These are phyloP conservation scores for Neolecta irregularis DNA, from an alignment of 1,139 yeast genomes.

Conservation along the genomic window DNA sequence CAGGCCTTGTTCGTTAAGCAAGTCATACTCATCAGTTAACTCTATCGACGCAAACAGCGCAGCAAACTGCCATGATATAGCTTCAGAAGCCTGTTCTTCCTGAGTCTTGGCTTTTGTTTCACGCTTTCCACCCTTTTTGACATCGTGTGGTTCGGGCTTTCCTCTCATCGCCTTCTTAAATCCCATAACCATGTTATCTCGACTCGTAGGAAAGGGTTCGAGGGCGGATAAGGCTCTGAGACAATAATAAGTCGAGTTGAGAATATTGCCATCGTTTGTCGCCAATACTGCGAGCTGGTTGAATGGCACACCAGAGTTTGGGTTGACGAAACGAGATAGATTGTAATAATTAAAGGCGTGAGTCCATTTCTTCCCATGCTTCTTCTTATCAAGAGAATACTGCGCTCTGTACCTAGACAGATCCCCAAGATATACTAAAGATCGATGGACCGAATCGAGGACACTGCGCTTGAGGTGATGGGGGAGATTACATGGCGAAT, in stretches of 20 bases:
- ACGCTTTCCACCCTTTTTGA: conserved; percentile 1
- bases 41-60: conserved; percentile 14
- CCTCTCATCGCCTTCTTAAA: conserved; percentile 13
- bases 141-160: too few species aligned
- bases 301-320: conserved; percentile 15
- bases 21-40: background rate
- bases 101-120: background rate
- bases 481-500: background rate
- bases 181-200: conserved; percentile 14
- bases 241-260: conserved; percentile 16
- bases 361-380: conserved; percentile 14
- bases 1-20: too few species aligned
- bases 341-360: conserved; percentile 16
- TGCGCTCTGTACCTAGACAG: conserved; percentile 17
- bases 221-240: conserved; percentile 15
- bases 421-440: conserved; percentile 17
- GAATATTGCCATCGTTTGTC: conserved; percentile 11
- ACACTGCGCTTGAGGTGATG: conserved; percentile 7
- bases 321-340: conserved; percentile 15
- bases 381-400: conserved; percentile 6
- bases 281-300: conserved; percentile 18
- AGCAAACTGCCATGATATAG: conserved; percentile 6
- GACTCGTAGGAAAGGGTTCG: conserved; percentile 16
- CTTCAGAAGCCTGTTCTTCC: conserved; percentile 5
- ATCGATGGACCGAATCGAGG: conserved; percentile 13